Percentiles rank a stretch among this genome's conserved stretches.
These are phyloP conservation scores for Bifiguratus adelaidae DNA, from an alignment of 192 early-diverging fungal species.

Conservation along the genomic window DNA sequence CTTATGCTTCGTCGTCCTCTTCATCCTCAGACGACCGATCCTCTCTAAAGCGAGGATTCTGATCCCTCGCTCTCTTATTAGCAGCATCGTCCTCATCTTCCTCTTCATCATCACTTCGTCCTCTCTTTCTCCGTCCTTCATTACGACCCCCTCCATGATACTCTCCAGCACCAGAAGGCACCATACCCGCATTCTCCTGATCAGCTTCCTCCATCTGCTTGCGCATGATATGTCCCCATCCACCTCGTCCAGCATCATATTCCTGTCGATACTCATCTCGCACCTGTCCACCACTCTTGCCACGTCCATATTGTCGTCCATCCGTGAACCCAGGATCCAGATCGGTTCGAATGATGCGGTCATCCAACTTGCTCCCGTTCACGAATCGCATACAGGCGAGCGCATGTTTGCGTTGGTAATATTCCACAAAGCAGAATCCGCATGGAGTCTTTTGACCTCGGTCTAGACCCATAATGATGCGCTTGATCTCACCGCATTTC, in stretches of 20 bases:
- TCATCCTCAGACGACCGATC: slow-evolving; percentile 23
- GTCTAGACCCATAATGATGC: slow-evolving; percentile 98
- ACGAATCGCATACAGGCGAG: slow-evolving; percentile 89
- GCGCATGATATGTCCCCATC: slow-evolving; percentile 80
- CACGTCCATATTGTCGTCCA: slow-evolving; percentile 91
- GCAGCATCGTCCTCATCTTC: slow-evolving; percentile 10
- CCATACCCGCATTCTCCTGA: too few relatives aligned
- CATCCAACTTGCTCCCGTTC: slow-evolving; percentile 92
- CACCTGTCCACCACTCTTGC: slow-evolving; percentile 89
- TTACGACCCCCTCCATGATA: slow-evolving; percentile 14
- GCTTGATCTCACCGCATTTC: slow-evolving; percentile 93
- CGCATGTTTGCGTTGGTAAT: slow-evolving; percentile 85
- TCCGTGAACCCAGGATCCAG: slow-evolving; percentile 91
- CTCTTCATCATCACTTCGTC: slow-evolving; percentile 25
- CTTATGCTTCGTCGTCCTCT: slow-evolving; percentile 5
- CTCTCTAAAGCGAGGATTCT: slow-evolving; percentile 40
- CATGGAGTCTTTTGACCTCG: slow-evolving; percentile 90
- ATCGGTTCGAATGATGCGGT: slow-evolving; percentile 89
- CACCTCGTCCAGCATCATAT: slow-evolving; percentile 91
- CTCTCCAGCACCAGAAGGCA: slow-evolving; percentile 39
- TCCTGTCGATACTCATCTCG: slow-evolving; percentile 93
- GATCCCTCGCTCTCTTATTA: slow-evolving; percentile 6
- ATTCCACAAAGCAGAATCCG: slow-evolving; percentile 99
- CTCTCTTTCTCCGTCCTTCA: slow-evolving; percentile 8
- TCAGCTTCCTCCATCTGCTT: slow-evolving; percentile 57